phyloP scores from a whole-genome alignment of 148 eudicot genomes.

The Rhododendron griersonianum region DNA sequence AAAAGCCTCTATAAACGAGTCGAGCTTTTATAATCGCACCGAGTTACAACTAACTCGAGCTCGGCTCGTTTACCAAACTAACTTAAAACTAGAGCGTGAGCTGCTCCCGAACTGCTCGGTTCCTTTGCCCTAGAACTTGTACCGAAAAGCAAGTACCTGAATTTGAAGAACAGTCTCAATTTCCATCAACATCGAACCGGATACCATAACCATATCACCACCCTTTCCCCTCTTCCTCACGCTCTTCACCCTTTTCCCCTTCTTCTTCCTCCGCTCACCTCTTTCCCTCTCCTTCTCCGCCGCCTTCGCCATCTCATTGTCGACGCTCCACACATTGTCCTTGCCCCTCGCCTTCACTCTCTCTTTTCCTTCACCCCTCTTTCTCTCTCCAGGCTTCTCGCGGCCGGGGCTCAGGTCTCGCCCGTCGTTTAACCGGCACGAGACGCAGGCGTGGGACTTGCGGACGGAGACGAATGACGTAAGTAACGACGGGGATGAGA shows the following conservation, averaged over 20 bases:
- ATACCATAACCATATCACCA: slow-evolving; percentile 59
- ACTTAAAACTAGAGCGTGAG: neutral
- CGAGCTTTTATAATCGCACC: too few species aligned
- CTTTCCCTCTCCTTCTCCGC: slow-evolving; percentile 35
- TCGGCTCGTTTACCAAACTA: neutral
- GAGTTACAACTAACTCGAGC: neutral
- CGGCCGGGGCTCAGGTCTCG: slow-evolving; percentile 20
- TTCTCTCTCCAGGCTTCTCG: slow-evolving; percentile 16
- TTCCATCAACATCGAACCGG: slow-evolving; percentile 84
- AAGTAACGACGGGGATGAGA: slow-evolving; percentile 1
- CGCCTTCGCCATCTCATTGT: slow-evolving; percentile 55
- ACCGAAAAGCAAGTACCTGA: slow-evolving; percentile 41
- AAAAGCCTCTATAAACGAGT: too few species aligned
- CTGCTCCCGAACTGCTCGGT: neutral
- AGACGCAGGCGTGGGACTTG: slow-evolving; percentile 26
- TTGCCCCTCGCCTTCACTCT: slow-evolving; percentile 50
- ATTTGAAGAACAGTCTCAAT: slow-evolving; percentile 79
- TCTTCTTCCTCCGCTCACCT: slow-evolving; percentile 19
- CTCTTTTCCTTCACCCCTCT: slow-evolving; percentile 19
- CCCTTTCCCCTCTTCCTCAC: slow-evolving; percentile 37
- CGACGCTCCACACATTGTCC: slow-evolving; percentile 94
- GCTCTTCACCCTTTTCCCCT: slow-evolving; percentile 37
- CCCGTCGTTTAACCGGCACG: slow-evolving; percentile 26
- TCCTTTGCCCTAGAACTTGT: neutral
- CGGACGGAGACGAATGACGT: slow-evolving; percentile 9